Conservation (phyloP, 805 yeast genomes). For the Limtongia smithiae region DNA sequence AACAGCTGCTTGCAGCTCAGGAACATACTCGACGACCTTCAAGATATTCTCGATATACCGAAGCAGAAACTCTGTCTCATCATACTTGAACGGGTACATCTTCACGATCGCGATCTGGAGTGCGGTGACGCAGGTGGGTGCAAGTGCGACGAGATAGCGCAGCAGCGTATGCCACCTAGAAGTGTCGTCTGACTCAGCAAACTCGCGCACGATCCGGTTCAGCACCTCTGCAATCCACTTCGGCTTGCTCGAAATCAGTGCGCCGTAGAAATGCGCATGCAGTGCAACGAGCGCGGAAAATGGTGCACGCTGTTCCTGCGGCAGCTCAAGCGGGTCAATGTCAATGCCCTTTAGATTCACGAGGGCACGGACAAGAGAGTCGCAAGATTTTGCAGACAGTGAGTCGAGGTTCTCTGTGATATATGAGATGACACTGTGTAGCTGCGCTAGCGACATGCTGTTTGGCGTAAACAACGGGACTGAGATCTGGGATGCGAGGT, state of each 20-base stretch:
- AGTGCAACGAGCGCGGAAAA: slow-evolving; percentile 33
- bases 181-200: slow-evolving; percentile 38
- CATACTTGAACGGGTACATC: slow-evolving; percentile 77
- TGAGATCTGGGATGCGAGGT: slow-evolving; percentile 56
- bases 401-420: slow-evolving; percentile 64
- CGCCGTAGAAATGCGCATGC: slow-evolving; percentile 69
- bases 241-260: slow-evolving; percentile 80
- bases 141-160: slow-evolving; percentile 58
- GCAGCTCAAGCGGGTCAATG: slow-evolving; percentile 43
- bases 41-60: slow-evolving; percentile 67
- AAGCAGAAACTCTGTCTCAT: slow-evolving; percentile 50
- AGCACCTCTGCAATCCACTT: slow-evolving; percentile 88
- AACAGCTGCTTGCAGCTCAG: slow-evolving; percentile 65
- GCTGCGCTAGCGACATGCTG: slow-evolving; percentile 50
- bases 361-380: slow-evolving; percentile 56
- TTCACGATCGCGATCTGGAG: slow-evolving; percentile 56
- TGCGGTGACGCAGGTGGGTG: slow-evolving; percentile 75
- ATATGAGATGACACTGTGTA: slow-evolving; percentile 53
- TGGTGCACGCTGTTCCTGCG: slow-evolving; percentile 4
- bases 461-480: slow-evolving; percentile 53
- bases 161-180: slow-evolving; percentile 61
- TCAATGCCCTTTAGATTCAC: slow-evolving; percentile 63
- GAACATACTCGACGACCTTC: slow-evolving; percentile 60
- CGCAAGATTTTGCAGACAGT: slow-evolving; percentile 55
- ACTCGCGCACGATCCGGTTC: slow-evolving; percentile 59